Conservation (phyloP, 129 eudicot genomes). For the Lonicera japonica region DNA sequence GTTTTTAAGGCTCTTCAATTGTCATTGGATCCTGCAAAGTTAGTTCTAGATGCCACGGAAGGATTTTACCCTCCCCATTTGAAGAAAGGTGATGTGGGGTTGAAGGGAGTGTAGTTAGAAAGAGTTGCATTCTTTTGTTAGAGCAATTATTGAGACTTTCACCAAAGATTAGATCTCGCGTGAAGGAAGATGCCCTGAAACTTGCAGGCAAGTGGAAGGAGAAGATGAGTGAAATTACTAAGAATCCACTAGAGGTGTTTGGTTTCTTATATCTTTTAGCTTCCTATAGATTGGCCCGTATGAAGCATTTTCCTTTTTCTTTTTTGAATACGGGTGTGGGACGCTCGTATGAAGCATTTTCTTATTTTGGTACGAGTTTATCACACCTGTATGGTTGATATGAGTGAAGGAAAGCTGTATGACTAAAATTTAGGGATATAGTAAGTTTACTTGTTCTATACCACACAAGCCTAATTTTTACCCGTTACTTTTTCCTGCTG, state of each 20-base stretch:
- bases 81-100: conserved; percentile 13
- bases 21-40: conserved; percentile 31
- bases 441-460: too few species aligned
- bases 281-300: conserved; percentile 10
- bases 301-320: conserved; percentile 20
- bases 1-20: conserved; percentile 18
- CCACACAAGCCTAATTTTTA: too few species aligned
- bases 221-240: conserved; percentile 6
- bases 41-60: conserved; percentile 31
- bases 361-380: too few species aligned
- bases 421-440: too few species aligned
- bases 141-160: conserved; percentile 25
- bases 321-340: too few species aligned
- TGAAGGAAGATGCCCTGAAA: conserved; percentile 15
- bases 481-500: too few species aligned
- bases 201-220: conserved; percentile 26
- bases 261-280: conserved; percentile 30
- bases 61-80: conserved; percentile 28
- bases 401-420: too few species aligned
- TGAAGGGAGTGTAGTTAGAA: conserved; percentile 17
- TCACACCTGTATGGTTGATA: too few species aligned
- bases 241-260: conserved; percentile 17
- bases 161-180: conserved; percentile 8
- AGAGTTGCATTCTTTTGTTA: conserved; percentile 29
- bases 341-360: too few species aligned